Evolutionary conservation across 306 rosid genomes (phyloP).

Genomic region (Dryas octopetala): DNA sequence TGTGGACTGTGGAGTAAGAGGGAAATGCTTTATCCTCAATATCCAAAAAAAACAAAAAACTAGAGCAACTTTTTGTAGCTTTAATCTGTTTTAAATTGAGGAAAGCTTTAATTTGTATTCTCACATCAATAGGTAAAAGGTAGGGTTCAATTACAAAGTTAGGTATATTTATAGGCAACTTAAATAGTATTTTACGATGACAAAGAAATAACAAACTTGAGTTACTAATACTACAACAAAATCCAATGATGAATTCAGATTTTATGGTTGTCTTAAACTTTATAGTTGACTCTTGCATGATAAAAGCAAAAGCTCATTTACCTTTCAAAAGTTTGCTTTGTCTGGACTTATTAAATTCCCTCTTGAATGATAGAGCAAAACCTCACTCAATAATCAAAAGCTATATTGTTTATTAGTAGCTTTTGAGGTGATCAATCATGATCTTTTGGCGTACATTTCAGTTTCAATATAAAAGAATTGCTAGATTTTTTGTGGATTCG

Average conservation of each 20-base stretch:
- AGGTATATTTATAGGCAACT: not conserved
- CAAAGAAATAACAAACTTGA: too few relatives aligned
- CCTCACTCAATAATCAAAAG: not conserved
- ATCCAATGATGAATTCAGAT: too few relatives aligned
- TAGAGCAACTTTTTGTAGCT: too few relatives aligned
- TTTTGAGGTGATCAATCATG: not conserved
- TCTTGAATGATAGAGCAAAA: not conserved
- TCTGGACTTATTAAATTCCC: not conserved
- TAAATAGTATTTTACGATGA: too few relatives aligned
- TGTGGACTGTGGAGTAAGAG: too few relatives aligned
- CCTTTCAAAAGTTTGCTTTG: not conserved
- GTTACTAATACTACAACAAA: too few relatives aligned
- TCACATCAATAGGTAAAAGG: not conserved
- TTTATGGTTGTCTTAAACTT: not conserved
- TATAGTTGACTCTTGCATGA: not conserved
- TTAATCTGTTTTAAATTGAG: not conserved
- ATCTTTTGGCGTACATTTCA: not conserved
- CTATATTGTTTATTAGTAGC: not conserved
- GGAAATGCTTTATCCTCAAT: too few relatives aligned
- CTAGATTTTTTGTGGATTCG: not conserved
- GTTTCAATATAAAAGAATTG: not conserved
- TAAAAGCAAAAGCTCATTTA: constrained; percentile 4
- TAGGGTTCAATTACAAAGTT: not conserved
- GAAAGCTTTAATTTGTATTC: not conserved
- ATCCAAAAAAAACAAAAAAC: too few relatives aligned